Evolutionary conservation across 2,329 filamentous ascomycete species (phyloP).

Genomic region (Polytolypa hystricis): DNA sequence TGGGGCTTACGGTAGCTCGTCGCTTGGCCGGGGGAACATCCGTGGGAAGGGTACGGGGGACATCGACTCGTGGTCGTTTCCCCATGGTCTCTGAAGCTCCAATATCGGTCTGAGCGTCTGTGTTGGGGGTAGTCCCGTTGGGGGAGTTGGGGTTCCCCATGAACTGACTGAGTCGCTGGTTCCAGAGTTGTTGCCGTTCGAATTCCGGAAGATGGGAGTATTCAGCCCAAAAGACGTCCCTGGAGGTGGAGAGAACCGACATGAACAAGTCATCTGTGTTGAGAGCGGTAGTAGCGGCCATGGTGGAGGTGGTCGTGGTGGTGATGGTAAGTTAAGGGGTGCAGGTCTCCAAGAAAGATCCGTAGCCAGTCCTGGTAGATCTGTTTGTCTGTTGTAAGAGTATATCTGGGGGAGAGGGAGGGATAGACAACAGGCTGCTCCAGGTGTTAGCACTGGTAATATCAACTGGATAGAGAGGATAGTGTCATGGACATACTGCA

Average conservation of each 20-base stretch:
- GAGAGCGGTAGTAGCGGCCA: conserved; percentile 26
- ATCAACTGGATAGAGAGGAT: neutral
- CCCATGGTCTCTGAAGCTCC: conserved; percentile 24
- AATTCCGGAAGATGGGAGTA: conserved; percentile 31
- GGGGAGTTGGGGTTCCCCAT: conserved; percentile 19
- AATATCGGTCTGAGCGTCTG: conserved; percentile 10
- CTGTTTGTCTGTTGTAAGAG: neutral
- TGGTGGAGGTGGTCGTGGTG: conserved; percentile 13
- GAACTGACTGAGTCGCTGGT: conserved; percentile 28
- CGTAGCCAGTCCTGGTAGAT: neutral
- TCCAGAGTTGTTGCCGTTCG: conserved; percentile 32
- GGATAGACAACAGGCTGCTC: too few species aligned
- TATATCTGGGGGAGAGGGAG: neutral
- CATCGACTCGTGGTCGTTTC: conserved; percentile 33
- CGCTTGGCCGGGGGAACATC: conserved; percentile 31
- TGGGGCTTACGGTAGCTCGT: conserved; percentile 36
- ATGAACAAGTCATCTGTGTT: conserved; percentile 30
- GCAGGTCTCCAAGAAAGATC: neutral
- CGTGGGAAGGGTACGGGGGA: conserved; percentile 29
- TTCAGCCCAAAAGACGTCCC: conserved; percentile 31
- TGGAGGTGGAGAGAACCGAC: conserved; percentile 31
- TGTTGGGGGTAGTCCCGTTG: conserved; percentile 13
- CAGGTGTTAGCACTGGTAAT: too few species aligned
- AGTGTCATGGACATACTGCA: neutral
- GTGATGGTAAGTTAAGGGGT: neutral